Evolutionary conservation across 73 alveolate species (phyloP).

Genomic region (Paramecium primaurelia): DNA sequence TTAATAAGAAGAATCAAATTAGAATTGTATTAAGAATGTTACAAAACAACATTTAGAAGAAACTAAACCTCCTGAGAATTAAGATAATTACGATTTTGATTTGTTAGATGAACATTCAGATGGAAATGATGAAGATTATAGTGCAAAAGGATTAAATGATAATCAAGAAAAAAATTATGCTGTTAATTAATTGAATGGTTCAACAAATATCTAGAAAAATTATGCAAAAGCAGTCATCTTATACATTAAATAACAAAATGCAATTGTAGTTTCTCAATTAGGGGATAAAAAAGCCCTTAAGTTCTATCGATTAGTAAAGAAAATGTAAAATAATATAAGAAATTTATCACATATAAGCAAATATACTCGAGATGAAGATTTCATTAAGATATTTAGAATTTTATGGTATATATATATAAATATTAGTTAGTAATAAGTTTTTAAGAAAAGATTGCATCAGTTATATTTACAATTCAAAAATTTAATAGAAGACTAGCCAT

Average conservation of each 20-base stretch:
- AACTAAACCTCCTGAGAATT: not conserved
- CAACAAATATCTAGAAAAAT: not conserved
- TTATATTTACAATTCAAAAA: conserved; percentile 13
- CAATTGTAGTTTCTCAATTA: not conserved
- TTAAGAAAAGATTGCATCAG: not conserved
- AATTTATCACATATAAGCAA: not conserved
- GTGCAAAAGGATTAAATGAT: not conserved
- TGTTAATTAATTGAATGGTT: not conserved
- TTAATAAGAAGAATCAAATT: not conserved
- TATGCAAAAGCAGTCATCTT: conserved; percentile 5
- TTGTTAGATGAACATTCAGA: not conserved
- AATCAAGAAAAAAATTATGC: not conserved
- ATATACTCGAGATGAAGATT: not conserved
- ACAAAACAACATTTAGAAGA: not conserved
- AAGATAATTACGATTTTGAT: not conserved
- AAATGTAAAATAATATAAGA: not conserved
- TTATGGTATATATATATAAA: not conserved
- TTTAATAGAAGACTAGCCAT: conserved; percentile 3
- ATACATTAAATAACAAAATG: not conserved
- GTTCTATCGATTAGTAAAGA: not conserved
- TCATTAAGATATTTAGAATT: not conserved
- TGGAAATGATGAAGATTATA: not conserved
- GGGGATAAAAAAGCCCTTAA: not conserved
- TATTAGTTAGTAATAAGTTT: not conserved
- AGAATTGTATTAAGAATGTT: not conserved